Evolutionary conservation across 306 rosid genomes (phyloP), one percentile per base, ranked within the genome.

Genomic region (Pterocarpus santalinus): DNA sequence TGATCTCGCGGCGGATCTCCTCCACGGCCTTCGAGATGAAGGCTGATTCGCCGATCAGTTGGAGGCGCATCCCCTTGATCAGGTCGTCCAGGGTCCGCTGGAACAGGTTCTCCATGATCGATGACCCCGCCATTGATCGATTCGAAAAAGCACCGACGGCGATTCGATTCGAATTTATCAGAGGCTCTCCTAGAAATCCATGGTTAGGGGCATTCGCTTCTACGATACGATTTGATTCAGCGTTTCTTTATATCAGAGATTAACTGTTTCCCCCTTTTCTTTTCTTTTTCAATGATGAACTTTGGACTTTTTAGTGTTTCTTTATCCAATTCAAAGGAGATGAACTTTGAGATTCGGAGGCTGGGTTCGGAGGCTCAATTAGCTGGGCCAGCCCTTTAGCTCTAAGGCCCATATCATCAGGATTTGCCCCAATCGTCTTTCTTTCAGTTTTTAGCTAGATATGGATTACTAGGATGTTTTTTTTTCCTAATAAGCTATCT

Each of bases 1-100:
- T 95, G 89, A 90, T 86, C 89, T 95, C 99, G 60, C 92, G 95
- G 68, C 93, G 98, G 71, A 95, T 95, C 78, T 95, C 99, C 11
- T 93, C 99, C 51, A 86, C 73, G 75, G 94, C 90, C 51, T 91
- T 93, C 1, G 98, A 86, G 74, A 95, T 87, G 83, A 87, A 87
- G 39, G 93, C 69, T 4, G 93, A 81, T 79, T 93, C 98, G 39
- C 88, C 90, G 39, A 89, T 69, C 43, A 89, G 86, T 9, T 89
- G 91, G 32, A 87, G 94, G 67, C 98, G 95, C 80, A 91, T 81
- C 53, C 90, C 89, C 71, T 93, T 93, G 83, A 95, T 88, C 4
- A 95, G 90, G 91, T 93, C 99, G 5, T 95, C 98, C 52, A 93
- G 79, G 4, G 86, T 89, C 28, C 94, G 95, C 32, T 95, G 99